Conservation (phyloP, 2,329 filamentous ascomycete species). For the Pseudogymnoascus destructans region DNA sequence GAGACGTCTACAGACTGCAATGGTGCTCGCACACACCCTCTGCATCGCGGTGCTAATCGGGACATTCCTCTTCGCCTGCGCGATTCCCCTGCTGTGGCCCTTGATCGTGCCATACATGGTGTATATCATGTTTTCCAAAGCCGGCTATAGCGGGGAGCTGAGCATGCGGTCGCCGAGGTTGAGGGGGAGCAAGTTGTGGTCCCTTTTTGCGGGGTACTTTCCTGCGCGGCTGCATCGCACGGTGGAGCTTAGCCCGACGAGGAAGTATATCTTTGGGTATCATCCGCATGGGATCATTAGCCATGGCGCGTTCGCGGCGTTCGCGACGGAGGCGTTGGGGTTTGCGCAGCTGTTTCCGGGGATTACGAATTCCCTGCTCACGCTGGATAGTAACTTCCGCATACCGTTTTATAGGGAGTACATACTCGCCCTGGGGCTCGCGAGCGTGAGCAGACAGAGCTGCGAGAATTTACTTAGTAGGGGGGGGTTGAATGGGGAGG, state of each 20-base stretch:
- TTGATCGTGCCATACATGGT: slow-evolving; percentile 63
- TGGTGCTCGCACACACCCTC: slow-evolving; percentile 62
- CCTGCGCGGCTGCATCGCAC: slow-evolving; percentile 81
- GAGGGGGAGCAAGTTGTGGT: slow-evolving; percentile 66
- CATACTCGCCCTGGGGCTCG: slow-evolving; percentile 74
- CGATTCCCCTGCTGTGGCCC: slow-evolving; percentile 87
- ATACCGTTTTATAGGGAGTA: slow-evolving; percentile 92
- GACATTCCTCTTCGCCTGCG: slow-evolving; percentile 80
- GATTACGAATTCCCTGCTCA: slow-evolving; percentile 86
- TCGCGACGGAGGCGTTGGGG: slow-evolving; percentile 78
- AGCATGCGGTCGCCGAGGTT: slow-evolving; percentile 62
- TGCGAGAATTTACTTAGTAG: slow-evolving; percentile 78
- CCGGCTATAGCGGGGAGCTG: slow-evolving; percentile 62
- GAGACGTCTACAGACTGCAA: slow-evolving; percentile 62
- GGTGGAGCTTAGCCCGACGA: slow-evolving; percentile 59
- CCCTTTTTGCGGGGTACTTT: slow-evolving; percentile 83
- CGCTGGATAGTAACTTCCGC: slow-evolving; percentile 90
- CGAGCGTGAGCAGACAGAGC: slow-evolving; percentile 79
- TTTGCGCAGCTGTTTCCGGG: slow-evolving; percentile 83
- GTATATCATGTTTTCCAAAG: slow-evolving; percentile 68
- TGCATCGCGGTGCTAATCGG: slow-evolving; percentile 59
- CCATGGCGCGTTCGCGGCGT: slow-evolving; percentile 86
- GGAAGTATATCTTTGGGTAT: slow-evolving; percentile 95
- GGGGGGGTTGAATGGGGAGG: slow-evolving; percentile 54
- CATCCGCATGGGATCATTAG: slow-evolving; percentile 97